These are phyloP conservation scores for Craterostigma plantagineum DNA, from an alignment of 257 asterid genomes.

Conservation along the genomic window DNA sequence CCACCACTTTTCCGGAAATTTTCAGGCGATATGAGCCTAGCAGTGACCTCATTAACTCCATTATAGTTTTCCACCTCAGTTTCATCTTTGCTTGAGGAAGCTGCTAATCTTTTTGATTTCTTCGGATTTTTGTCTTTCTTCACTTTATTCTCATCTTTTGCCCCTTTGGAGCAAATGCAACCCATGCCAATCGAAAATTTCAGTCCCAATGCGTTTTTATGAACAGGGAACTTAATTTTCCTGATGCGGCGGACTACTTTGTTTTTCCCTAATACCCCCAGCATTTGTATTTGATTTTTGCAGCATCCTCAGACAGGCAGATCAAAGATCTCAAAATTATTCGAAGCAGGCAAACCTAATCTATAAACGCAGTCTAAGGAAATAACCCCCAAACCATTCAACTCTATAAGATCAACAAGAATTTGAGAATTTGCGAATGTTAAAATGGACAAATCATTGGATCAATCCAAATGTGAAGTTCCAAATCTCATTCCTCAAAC, in stretches of 20 bases:
- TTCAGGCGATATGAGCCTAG: conserved; percentile 41
- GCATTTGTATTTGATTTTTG: conserved; percentile 17
- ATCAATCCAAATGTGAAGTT: no score
- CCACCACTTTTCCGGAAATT: conserved; percentile 39
- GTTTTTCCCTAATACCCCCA: conserved; percentile 20
- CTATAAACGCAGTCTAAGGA: no score
- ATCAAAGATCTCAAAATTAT: conserved; percentile 2
- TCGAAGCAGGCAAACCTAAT: neutral
- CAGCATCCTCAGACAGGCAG: conserved; percentile 23
- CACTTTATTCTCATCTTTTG: conserved; percentile 20
- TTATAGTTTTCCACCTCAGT: conserved; percentile 34
- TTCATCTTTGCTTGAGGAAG: conserved; percentile 38
- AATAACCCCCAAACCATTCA: no score
- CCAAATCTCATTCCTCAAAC: no score
- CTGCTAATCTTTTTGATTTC: conserved; percentile 28
- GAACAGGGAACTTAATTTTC: conserved; percentile 26
- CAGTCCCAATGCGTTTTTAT: conserved; percentile 27
- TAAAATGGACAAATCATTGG: no score
- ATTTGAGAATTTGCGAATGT: no score
- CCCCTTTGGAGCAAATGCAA: conserved; percentile 69
- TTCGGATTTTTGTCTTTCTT: conserved; percentile 32
- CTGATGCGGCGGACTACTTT: conserved; percentile 18
- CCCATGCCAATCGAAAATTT: conserved; percentile 38
- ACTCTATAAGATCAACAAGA: no score
- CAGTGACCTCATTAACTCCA: conserved; percentile 43